Base-by-base conservation (phyloP, 306 rosid species). In the Elaeagnus macrophylla region DNA sequence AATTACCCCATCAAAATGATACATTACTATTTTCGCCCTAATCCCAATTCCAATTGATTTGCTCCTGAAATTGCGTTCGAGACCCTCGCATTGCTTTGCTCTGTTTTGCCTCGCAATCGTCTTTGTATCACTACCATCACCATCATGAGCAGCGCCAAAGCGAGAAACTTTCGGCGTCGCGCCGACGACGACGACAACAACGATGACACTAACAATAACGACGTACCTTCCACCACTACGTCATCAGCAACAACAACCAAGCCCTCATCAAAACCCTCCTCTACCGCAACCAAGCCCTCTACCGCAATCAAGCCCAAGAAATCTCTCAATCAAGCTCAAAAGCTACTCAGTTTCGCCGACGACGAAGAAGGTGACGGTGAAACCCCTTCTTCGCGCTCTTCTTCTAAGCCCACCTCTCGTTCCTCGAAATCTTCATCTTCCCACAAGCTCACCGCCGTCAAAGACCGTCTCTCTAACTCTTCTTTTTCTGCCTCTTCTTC, bases 271-370 rank as follows among this genome's bases (percentile, higher is more conserved):
- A 82, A 75, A 67, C 75, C 77, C 53, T 17, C 69, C 15, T 67
- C 77, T 17, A 25, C 61, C 59, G 39, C 51, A 49, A 10, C 18
- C 49, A 38, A 39, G 44, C 65, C 37, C 51, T 32, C 59, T 13
- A 16, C 55, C 51, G 42, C 44, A 61, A 20, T 73, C 48, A 90
- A 83, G 63, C 82, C 96, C 12, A 90, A 77, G 59, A 90, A 81
- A 69, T 66, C 84, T 1, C 71, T 35, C 6, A 57, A 39, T 18
- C 87, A 75, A 70, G 65, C 67, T 17, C 79, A 90, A 6, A 89
- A 89, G 52, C 97, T 79, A 43, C 95, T 86, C 68, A 84, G 95
- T 75, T 86, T 86, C 69, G 94, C 79, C 46, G 90, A 83, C 67
- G 97, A 90, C 60, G 94, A 82, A 61, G 84, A 68, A 0, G 64